Base-by-base conservation (phyloP, 495 filamentous ascomycete species). In the Xylaria curta region DNA sequence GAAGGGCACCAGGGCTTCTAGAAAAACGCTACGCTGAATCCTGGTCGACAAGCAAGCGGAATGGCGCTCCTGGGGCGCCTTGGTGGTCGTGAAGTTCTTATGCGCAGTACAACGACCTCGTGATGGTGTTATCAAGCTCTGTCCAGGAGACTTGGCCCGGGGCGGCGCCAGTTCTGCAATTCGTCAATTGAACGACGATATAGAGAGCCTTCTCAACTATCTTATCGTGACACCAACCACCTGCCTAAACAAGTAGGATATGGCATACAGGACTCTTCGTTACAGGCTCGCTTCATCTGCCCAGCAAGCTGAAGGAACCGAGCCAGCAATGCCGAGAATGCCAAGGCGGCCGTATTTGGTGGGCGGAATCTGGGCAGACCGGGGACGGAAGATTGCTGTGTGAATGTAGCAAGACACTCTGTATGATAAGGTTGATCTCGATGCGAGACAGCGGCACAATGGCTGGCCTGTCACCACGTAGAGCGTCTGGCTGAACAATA, bases 81-180 rank as follows among this genome's bases (percentile, higher is more conserved):
- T 68, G 49, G 49, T 38, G 51, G 66, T 36, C 19, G 66, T 58
- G 12, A 7, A 3, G 28, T 51, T 21, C 47, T 40, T 46, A 28
- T 28, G 60, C 24, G 19, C 21, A 24, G 24, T 6, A 19, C 63
- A 51, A 46, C 36, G 10, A 15, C 58, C 33, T 68, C 66, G 49
- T 68, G 66, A 68, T 44, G 66, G 66, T 36, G 66, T 68, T 58
- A 68, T 68, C 66, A 68, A 68, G 51, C 66, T 68, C 63, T 44
- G 21, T 17, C 66, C n/a, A 59, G 24, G 15, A 31, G n/a, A 53
- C 63, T 66, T 53, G 63, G 44, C 62, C 60, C 38, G 62, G 44
- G 28, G 26, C 42, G 24, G 62, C 63, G 63, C 44, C 63, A 24
- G 40, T 53, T 21, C 26, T 66, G 21, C 19, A 49, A 65, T 65